These are phyloP conservation scores for Fusarium siculi DNA, from an alignment of 2,329 filamentous ascomycete genomes.

Conservation along the genomic window DNA sequence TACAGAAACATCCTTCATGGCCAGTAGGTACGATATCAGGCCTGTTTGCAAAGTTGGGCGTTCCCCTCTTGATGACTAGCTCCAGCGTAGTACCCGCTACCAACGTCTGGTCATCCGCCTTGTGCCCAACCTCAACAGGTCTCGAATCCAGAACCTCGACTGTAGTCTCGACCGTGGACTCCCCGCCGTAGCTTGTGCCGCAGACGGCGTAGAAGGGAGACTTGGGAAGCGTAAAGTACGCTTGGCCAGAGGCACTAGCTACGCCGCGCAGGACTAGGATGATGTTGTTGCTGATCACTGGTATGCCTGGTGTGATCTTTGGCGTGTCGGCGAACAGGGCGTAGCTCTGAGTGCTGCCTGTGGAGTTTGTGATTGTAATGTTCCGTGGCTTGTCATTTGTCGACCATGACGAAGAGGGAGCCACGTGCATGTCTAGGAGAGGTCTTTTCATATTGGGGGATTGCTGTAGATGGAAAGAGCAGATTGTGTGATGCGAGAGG, in stretches of 20 bases:
- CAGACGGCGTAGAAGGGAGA: not conserved
- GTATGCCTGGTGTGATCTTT: not conserved
- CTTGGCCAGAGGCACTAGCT: not conserved
- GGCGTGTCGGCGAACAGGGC: not conserved
- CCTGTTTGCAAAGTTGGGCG: not conserved
- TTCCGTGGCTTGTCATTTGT: not conserved
- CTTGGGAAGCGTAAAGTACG: not conserved
- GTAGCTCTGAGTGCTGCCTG: not conserved
- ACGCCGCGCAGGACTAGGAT: not conserved
- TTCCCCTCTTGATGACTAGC: not conserved
- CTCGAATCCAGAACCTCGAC: not conserved
- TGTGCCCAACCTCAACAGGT: not conserved
- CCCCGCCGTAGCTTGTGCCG: not conserved
- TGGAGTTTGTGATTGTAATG: not conserved
- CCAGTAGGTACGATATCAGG: not conserved
- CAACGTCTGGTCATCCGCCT: not conserved
- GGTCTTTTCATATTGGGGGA: not conserved
- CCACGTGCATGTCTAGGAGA: not conserved
- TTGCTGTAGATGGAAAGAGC: not conserved
- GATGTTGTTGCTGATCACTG: not conserved
- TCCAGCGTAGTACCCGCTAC: not conserved
- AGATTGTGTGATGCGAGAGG: not conserved
- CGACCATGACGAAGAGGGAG: not conserved
- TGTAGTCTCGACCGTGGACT: not conserved
- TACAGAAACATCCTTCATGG: not conserved